Evolutionary conservation across 1,284 basidiomycete species (phyloP).

Genomic region (Neolentinus lepideus): DNA sequence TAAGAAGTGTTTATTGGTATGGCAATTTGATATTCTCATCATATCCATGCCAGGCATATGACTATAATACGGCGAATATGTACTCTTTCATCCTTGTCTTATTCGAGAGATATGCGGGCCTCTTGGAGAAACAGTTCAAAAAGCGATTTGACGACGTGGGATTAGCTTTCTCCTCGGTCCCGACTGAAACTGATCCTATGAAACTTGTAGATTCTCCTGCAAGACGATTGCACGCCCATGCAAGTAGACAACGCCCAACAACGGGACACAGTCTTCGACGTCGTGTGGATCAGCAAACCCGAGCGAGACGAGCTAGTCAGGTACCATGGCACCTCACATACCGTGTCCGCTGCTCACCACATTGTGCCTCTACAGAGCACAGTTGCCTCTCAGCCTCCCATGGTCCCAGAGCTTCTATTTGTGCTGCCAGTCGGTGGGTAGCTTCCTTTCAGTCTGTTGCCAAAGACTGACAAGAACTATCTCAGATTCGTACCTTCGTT

Average conservation of each 20-base stretch:
- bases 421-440: slow-evolving; percentile 83
- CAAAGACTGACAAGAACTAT: not conserved
- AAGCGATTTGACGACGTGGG: slow-evolving; percentile 75
- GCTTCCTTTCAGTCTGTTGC: not conserved
- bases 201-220: slow-evolving; percentile 64
- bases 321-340: slow-evolving; percentile 32
- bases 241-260: slow-evolving; percentile 69
- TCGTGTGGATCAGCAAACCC: slow-evolving; percentile 78
- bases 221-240: slow-evolving; percentile 94
- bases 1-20: slow-evolving; percentile 27
- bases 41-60: slow-evolving; percentile 74
- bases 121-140: slow-evolving; percentile 82
- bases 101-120: slow-evolving; percentile 85
- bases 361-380: slow-evolving; percentile 36
- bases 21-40: too few species aligned
- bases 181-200: slow-evolving; percentile 4
- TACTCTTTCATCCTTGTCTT: slow-evolving; percentile 82
- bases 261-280: slow-evolving; percentile 70
- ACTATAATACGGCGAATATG: slow-evolving; percentile 79
- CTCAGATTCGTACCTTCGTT: slow-evolving; percentile 83
- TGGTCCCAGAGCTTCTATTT: slow-evolving; percentile 96
- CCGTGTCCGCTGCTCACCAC: too few species aligned
- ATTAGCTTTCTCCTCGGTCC: slow-evolving; percentile 2
- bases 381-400: slow-evolving; percentile 75
- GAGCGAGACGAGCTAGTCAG: slow-evolving; percentile 58